These are phyloP conservation scores for Aspergillus sparsus DNA, from an alignment of 495 filamentous ascomycete genomes.

Conservation along the genomic window DNA sequence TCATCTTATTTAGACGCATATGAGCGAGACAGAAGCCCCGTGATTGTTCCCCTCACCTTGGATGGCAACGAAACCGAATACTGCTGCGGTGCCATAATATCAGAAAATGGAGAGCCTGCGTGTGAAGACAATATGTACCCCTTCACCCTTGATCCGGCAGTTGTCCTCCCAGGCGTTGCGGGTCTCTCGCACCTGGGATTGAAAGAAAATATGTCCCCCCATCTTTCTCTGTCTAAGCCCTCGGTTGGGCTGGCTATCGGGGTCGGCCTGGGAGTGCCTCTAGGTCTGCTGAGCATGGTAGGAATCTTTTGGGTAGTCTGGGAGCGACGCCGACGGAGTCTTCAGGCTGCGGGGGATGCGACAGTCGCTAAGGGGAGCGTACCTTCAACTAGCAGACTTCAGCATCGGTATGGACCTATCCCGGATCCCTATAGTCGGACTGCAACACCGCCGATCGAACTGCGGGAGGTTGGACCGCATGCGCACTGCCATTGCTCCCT, in stretches of 20 bases:
- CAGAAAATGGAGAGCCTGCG: not conserved
- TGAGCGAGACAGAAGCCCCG: not conserved
- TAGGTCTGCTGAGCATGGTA: slow-evolving; percentile 5
- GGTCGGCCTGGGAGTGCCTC: slow-evolving; percentile 10
- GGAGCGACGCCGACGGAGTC: slow-evolving; percentile 15
- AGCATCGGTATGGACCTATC: slow-evolving; percentile 15
- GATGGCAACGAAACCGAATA: slow-evolving; percentile 3
- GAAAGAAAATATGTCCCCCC: too few species aligned
- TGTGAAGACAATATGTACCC: not conserved
- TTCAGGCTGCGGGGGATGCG: not conserved
- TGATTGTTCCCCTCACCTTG: slow-evolving; percentile 4
- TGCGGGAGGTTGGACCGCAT: not conserved
- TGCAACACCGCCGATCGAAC: slow-evolving; percentile 3
- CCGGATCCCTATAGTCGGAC: slow-evolving; percentile 7
- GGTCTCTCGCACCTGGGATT: not conserved
- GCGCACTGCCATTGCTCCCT: not conserved
- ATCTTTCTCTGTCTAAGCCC: not conserved
- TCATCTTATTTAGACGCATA: not conserved
- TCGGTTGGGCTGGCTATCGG: slow-evolving; percentile 7
- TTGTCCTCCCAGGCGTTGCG: not conserved
- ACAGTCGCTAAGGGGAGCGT: not conserved
- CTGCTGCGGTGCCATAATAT: slow-evolving; percentile 10
- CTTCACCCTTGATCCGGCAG: slow-evolving; percentile 1
- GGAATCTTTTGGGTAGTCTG: slow-evolving; percentile 14
- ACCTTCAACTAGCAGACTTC: not conserved